Evolutionary conservation across 139 green algal genomes (phyloP), one percentile per base, ranked within the genome.

Genomic region (Auxenochlorella pyrenoidosa): DNA sequence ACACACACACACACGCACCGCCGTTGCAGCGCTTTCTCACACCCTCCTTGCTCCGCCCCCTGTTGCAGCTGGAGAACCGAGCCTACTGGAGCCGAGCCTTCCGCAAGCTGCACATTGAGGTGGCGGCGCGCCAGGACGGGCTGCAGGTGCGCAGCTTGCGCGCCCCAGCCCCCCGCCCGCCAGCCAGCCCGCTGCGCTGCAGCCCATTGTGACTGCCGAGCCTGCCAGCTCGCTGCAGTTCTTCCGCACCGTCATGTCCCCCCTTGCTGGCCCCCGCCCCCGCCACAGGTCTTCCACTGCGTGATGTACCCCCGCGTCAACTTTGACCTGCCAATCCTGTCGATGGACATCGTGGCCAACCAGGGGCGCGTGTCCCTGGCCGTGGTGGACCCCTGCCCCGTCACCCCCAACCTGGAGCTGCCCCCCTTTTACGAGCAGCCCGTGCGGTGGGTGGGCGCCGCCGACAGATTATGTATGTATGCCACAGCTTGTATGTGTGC

Each of bases 91-190:
- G 41, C 65, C 77, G 82, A 2, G 93, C 90, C n/a, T 97, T 97
- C 90, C 88, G 95, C 58, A 97, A 97, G 91, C 87, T 97, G 82
- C 95, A 98, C 87, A 68, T 97, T n/a, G 95, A 98, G 92, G 79
- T 96, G 38, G 93, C 90, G 0, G 43, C 79, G 26, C 86, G 94
- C n/a, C 94, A 97, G 86, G 95, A 97, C 75, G 94, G 93, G 8
- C 83, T 98, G 87, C 91, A 97, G 87, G 94, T 89, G 47, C 34
- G 81, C 8, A 44, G 24, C 19, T 21, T 36, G 1, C 24, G 24
- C 24, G 4, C 18, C 40, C 40, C 36, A 34, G 8, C 40, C 26
- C 5, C n/a, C 21, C 40, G 18, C 36, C 26, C 21, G 26, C 18
- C 36, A 40, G 75, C 75, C 40, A 36, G 28, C 75, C 75, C n/a